Evolutionary conservation across 2,329 filamentous ascomycete genomes (phyloP), one percentile per base, ranked within the genome.

Genomic region (Penicillium sp.): DNA sequence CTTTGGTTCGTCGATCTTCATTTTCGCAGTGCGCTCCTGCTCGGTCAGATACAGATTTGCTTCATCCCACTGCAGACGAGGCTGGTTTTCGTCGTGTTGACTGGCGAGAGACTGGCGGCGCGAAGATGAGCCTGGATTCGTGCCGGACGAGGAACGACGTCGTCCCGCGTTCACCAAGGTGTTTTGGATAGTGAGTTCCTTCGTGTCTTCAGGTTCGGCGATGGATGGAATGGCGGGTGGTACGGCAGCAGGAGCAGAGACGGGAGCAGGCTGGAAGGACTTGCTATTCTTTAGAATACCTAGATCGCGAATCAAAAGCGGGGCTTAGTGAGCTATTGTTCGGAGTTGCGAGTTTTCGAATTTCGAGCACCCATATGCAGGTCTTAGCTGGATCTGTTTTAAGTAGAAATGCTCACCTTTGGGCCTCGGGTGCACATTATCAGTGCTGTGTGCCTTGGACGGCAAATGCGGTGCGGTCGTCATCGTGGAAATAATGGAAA

Each of bases 1-100:
- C 84, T 99, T 99, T 63, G 95, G 95, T 81, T 99, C 95, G 68
- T 93, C 91, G 67, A 99, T 99, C 84, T 98, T 99, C 95, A 99
- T 99, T 61, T 93, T 97, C 64, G 90, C 89, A 61, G 89, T 92
- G 78, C 91, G 93, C 79, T 98, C 92, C 78, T 98, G 94, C 80
- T 99, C 95, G 7, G 95, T 95, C 56, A 99, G 85, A 79, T 97
- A 99, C 35, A 99, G 85, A 75, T 99, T 99, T 49, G 92, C 95
- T 81, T 99, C 95, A 77, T 99, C 95, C 95, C 95, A 99, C 81
- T 97, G 97, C 68, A 99, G 84, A 64, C 93, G 89, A 65, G 91
- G 89, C 60, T 85, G 88, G 59, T 82, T 83, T 52, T 87, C 84
- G 54, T 87, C 84, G 19, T 82, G 76, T 45, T 84, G 81, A 62